Evolutionary conservation across 2,329 filamentous ascomycete genomes (phyloP).

Genomic region (Hirsutella rhossiliensis): DNA sequence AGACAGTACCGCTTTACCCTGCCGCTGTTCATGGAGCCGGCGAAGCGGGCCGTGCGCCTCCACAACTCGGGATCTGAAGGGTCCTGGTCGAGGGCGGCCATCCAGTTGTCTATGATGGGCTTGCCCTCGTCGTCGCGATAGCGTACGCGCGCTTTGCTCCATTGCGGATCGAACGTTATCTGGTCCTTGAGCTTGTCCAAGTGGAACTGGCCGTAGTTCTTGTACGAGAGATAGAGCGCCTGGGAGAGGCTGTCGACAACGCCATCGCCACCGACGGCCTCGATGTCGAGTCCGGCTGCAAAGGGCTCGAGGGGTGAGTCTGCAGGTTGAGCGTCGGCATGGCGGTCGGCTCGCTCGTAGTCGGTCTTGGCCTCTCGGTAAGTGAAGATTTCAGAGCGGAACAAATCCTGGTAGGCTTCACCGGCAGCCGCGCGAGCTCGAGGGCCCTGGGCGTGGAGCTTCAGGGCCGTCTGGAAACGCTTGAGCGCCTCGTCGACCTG

Average conservation of each 20-base stretch:
- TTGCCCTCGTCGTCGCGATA: slow-evolving; percentile 22
- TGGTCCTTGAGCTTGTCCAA: slow-evolving; percentile 47
- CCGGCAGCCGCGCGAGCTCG: slow-evolving; percentile 62
- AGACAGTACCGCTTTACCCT: slow-evolving; percentile 50
- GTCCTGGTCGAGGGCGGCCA: slow-evolving; percentile 48
- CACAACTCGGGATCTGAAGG: slow-evolving; percentile 57
- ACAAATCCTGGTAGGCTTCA: slow-evolving; percentile 72
- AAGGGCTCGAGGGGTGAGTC: slow-evolving; percentile 30
- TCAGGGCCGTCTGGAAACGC: slow-evolving; percentile 82
- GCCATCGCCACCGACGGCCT: slow-evolving; percentile 55
- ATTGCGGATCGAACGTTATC: slow-evolving; percentile 37
- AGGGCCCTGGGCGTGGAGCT: slow-evolving; percentile 80
- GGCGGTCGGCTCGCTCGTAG: slow-evolving; percentile 57
- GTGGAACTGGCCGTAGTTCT: slow-evolving; percentile 86
- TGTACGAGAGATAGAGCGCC: slow-evolving; percentile 85
- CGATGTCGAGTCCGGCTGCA: slow-evolving; percentile 38
- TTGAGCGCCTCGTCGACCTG: slow-evolving; percentile 92
- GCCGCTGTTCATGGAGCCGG: slow-evolving; percentile 42
- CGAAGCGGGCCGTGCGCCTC: slow-evolving; percentile 47
- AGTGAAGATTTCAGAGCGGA: slow-evolving; percentile 86
- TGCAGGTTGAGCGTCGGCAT: slow-evolving; percentile 35
- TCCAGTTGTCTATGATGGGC: slow-evolving; percentile 43
- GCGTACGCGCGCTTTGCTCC: slow-evolving; percentile 17
- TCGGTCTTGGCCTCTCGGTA: slow-evolving; percentile 82
- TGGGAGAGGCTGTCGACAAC: slow-evolving; percentile 74